phyloP scores from a whole-genome alignment of 495 filamentous ascomycete species.

The Daldinia childiae region DNA sequence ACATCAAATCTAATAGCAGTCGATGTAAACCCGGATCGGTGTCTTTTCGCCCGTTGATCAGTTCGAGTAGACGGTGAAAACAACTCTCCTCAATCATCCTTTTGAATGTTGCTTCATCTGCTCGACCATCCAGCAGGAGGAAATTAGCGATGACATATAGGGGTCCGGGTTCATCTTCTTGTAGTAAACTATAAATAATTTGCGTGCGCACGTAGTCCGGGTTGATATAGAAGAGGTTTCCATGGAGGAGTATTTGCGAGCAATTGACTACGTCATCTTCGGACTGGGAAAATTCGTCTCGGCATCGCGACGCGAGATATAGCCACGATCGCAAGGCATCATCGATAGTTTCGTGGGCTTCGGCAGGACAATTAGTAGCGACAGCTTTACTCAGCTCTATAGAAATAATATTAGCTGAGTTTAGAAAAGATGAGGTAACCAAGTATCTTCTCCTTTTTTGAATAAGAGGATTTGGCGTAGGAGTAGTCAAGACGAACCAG shows the following conservation, averaged over 20 bases:
- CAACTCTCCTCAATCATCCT: conserved; percentile 87
- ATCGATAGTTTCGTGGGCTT: conserved; percentile 78
- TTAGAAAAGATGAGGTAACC: neutral
- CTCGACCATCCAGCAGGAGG: conserved; percentile 88
- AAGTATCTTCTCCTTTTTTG: neutral
- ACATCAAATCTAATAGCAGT: conserved; percentile 85
- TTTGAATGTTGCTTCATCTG: conserved; percentile 79
- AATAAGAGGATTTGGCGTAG: neutral
- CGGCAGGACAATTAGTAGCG: conserved; percentile 72
- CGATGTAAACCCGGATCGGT: conserved; percentile 79
- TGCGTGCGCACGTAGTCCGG: conserved; percentile 90
- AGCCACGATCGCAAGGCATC: conserved; percentile 86
- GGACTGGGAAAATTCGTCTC: conserved; percentile 82
- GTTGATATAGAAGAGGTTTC: conserved; percentile 75
- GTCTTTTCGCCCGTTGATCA: conserved; percentile 72
- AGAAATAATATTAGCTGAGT: conserved; percentile 10
- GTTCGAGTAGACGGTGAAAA: conserved; percentile 83
- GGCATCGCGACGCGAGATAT: conserved; percentile 77
- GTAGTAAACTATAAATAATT: conserved; percentile 89
- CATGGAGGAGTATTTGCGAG: conserved; percentile 81
- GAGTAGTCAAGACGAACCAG: conserved; percentile 65
- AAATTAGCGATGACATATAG: conserved; percentile 86
- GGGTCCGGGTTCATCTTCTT: conserved; percentile 83
- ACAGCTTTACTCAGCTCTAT: conserved; percentile 86
- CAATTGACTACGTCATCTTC: conserved; percentile 88